A percentile compares a stretch with the other conserved stretches of the same genome.
Conservation (phyloP, 1,139 yeast species). For the Candida buenavistaensis region DNA sequence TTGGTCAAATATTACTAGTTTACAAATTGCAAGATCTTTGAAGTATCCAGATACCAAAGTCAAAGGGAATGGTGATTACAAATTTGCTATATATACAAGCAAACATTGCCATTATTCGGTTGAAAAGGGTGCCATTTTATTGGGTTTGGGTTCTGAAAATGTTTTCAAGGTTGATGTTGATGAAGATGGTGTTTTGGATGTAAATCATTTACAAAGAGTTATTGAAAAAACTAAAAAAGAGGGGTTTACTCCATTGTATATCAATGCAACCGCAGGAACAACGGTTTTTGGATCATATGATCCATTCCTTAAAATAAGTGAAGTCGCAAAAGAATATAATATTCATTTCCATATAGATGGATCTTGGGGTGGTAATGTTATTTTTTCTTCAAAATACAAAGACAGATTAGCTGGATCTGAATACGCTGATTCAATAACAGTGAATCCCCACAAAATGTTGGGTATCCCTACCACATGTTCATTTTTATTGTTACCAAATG, state of each 20-base stretch:
- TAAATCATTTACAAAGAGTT: conserved; percentile 42
- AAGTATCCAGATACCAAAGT: conserved; percentile 69
- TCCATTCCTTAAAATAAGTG: conserved; percentile 56
- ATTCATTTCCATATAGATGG: conserved; percentile 87
- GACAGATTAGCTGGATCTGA: conserved; percentile 58
- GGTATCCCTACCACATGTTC: conserved; percentile 92
- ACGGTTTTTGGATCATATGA: conserved; percentile 88
- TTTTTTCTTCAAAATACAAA: conserved; percentile 57
- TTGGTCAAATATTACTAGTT: conserved; percentile 78
- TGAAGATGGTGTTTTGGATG: conserved; percentile 59
- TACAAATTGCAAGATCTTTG: conserved; percentile 74
- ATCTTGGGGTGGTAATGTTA: conserved; percentile 88
- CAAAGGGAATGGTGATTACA: conserved; percentile 53
- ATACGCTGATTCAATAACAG: conserved; percentile 75
- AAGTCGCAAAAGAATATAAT: conserved; percentile 52
- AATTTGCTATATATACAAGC: conserved; percentile 72
- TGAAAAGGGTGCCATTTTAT: conserved; percentile 76
- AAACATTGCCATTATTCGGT: conserved; percentile 80
- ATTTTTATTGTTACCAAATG: conserved; percentile 72
- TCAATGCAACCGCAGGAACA: conserved; percentile 87
- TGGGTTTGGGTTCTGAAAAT: conserved; percentile 67
- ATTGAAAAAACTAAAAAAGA: conserved; percentile 44
- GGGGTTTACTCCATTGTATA: conserved; percentile 72
- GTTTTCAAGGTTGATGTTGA: conserved; percentile 65
- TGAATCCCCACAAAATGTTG: conserved; percentile 85